These are phyloP conservation scores for Magnusiomyces paraingens DNA, from an alignment of 1,139 yeast genomes.

Conservation along the genomic window DNA sequence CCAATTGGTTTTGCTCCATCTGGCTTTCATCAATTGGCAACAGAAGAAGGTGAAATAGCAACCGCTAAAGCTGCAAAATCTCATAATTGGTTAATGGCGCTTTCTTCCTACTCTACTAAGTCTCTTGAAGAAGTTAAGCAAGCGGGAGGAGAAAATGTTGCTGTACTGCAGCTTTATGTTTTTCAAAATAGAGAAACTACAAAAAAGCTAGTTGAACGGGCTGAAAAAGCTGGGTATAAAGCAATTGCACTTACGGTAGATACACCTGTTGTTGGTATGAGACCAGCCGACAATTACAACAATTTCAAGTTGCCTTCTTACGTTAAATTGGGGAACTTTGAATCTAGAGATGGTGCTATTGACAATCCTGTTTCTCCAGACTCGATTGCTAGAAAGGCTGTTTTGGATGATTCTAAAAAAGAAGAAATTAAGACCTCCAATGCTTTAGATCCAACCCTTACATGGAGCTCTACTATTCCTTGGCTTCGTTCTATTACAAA, in stretches of 20 bases:
- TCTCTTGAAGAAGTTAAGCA: slow-evolving; percentile 31
- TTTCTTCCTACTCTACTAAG: slow-evolving; percentile 31
- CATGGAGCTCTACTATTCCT: slow-evolving; percentile 50
- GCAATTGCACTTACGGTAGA: slow-evolving; percentile 62
- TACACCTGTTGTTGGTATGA: slow-evolving; percentile 59
- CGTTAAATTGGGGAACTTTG: slow-evolving; percentile 31
- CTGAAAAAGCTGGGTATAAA: slow-evolving; percentile 49
- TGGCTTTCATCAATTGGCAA: slow-evolving; percentile 59
- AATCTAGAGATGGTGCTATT: slow-evolving; percentile 22
- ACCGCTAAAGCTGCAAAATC: slow-evolving; percentile 33
- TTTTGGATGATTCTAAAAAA: slow-evolving; percentile 11
- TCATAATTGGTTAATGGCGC: slow-evolving; percentile 32
- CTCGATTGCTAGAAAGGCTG: slow-evolving; percentile 7
- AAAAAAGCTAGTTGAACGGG: slow-evolving; percentile 40
- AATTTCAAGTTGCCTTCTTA: slow-evolving; percentile 39
- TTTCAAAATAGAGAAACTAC: slow-evolving; percentile 41
- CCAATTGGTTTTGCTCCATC: slow-evolving; percentile 66
- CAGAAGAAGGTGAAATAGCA: slow-evolving; percentile 53
- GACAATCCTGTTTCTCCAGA: slow-evolving; percentile 28
- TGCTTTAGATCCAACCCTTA: slow-evolving; percentile 64
- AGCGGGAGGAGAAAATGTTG: slow-evolving; percentile 29
- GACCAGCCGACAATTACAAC: slow-evolving; percentile 49
- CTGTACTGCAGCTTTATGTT: slow-evolving; percentile 42
- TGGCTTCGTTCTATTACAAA: slow-evolving; percentile 35
- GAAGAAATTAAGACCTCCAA: slow-evolving; percentile 18